Percentiles rank a stretch among this genome's conserved stretches.
phyloP scores from a whole-genome alignment of 1,139 yeast species.

The Zygoascus hellenicus region DNA sequence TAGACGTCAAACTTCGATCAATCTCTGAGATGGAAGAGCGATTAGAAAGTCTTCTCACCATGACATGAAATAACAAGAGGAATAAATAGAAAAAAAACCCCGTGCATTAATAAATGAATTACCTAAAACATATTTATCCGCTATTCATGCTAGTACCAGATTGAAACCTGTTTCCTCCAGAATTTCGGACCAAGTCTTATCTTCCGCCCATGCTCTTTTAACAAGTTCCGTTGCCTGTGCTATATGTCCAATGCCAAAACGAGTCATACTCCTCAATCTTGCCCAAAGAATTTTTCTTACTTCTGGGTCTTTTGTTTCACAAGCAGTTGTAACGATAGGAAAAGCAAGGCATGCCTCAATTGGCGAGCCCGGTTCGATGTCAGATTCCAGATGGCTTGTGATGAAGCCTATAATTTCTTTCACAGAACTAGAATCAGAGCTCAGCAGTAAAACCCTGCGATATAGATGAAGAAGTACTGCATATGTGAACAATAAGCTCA shows the following conservation, averaged over 20 bases:
- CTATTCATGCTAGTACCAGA: constrained; percentile 24
- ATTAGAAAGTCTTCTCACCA: constrained; percentile 36
- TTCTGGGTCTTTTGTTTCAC: constrained; percentile 42
- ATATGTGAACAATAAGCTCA: constrained; percentile 47
- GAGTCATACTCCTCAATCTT: constrained; percentile 39
- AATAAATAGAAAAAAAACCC: no score
- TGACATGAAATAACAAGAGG: constrained; percentile 2
- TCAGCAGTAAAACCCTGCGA: constrained; percentile 44
- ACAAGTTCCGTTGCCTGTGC: constrained; percentile 41
- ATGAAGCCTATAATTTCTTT: constrained; percentile 43
- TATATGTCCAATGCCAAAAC: constrained; percentile 45
- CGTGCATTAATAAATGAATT: neutral
- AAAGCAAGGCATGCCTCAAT: constrained; percentile 51
- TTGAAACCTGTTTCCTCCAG: constrained; percentile 28
- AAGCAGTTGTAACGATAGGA: constrained; percentile 50
- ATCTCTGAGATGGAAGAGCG: constrained; percentile 62
- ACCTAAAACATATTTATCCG: neutral
- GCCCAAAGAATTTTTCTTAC: constrained; percentile 36
- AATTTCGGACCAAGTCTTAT: constrained; percentile 28
- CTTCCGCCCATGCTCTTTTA: constrained; percentile 44
- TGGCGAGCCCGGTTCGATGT: constrained; percentile 42
- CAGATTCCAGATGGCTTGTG: constrained; percentile 34
- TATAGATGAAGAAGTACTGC: constrained; percentile 48
- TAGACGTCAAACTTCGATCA: constrained; percentile 61
- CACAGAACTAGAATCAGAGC: constrained; percentile 41